phyloP scores from a whole-genome alignment of 1,284 basidiomycete genomes.

The Ceratobasidium papillatum region DNA sequence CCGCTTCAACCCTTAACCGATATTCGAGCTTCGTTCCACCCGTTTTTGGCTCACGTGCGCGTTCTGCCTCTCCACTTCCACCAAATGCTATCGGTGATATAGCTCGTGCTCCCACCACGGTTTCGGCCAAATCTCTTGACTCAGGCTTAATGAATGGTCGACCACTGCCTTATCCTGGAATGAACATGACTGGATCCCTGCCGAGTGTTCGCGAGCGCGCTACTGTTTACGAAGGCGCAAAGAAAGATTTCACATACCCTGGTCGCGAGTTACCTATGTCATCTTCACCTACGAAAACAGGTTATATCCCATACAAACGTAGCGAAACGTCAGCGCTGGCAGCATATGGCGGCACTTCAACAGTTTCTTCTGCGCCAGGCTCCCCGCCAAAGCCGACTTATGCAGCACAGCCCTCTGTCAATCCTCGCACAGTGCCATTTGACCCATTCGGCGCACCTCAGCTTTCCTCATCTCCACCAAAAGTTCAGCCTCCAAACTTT shows the following conservation, averaged over 20 bases:
- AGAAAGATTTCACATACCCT: slow-evolving; percentile 35
- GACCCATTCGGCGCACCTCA: slow-evolving; percentile 35
- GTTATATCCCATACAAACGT: slow-evolving; percentile 37
- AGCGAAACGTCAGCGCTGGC: not conserved
- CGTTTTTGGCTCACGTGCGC: slow-evolving; percentile 36
- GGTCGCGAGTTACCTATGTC: slow-evolving; percentile 22
- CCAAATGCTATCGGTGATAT: slow-evolving; percentile 10
- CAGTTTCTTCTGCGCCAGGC: not conserved
- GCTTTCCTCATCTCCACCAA: slow-evolving; percentile 31
- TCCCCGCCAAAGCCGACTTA: slow-evolving; percentile 34
- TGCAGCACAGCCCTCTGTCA: slow-evolving; percentile 31
- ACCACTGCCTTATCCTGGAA: slow-evolving; percentile 16
- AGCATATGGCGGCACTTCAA: slow-evolving; percentile 18
- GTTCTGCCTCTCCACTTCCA: slow-evolving; percentile 30
- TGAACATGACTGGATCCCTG: slow-evolving; percentile 15
- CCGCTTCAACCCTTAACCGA: not conserved
- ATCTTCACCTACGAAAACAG: slow-evolving; percentile 21
- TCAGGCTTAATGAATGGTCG: slow-evolving; percentile 22
- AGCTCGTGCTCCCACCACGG: slow-evolving; percentile 26
- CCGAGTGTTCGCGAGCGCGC: slow-evolving; percentile 36
- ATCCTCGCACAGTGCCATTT: slow-evolving; percentile 37
- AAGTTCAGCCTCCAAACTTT: slow-evolving; percentile 6
- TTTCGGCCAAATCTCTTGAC: slow-evolving; percentile 32
- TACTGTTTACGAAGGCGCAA: slow-evolving; percentile 2
- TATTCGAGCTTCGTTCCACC: slow-evolving; percentile 32